Conservation (phyloP, 345 rosid genomes). For the Linum tenue region DNA sequence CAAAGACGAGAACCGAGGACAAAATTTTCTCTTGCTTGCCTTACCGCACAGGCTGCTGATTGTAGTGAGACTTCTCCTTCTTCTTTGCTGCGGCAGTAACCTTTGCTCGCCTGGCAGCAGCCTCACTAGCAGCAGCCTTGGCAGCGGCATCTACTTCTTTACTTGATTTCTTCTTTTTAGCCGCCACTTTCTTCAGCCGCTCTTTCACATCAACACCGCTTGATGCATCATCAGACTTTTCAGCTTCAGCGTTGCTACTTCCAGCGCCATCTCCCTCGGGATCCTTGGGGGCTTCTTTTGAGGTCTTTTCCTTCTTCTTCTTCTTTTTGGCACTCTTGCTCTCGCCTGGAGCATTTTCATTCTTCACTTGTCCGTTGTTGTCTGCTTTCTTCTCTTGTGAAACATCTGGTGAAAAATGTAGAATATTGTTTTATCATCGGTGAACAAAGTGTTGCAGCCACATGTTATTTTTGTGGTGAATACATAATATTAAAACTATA, state of each 20-base stretch:
- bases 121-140: slow-evolving; percentile 56
- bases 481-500: too few relatives aligned
- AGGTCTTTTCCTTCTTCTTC: slow-evolving; percentile 35
- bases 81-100: slow-evolving; percentile 75
- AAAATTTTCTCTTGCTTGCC: too few relatives aligned
- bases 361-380: slow-evolving; percentile 29
- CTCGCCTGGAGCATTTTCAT: slow-evolving; percentile 45
- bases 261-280: slow-evolving; percentile 23
- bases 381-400: slow-evolving; percentile 39
- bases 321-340: slow-evolving; percentile 52
- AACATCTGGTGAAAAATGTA: too few relatives aligned
- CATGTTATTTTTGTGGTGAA: neutral
- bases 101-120: slow-evolving; percentile 62
- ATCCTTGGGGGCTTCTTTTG: slow-evolving; percentile 37
- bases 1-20: too few relatives aligned
- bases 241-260: slow-evolving; percentile 21
- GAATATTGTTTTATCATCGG: too few relatives aligned
- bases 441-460: neutral
- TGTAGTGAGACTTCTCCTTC: slow-evolving; percentile 68
- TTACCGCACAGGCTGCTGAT: slow-evolving; percentile 63
- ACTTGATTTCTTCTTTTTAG: slow-evolving; percentile 58
- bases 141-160: slow-evolving; percentile 61
- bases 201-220: slow-evolving; percentile 41
- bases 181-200: slow-evolving; percentile 45
- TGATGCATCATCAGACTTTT: slow-evolving; percentile 31